Conservation (phyloP, 2,329 filamentous ascomycete genomes). For the Cytospora piceicola region DNA sequence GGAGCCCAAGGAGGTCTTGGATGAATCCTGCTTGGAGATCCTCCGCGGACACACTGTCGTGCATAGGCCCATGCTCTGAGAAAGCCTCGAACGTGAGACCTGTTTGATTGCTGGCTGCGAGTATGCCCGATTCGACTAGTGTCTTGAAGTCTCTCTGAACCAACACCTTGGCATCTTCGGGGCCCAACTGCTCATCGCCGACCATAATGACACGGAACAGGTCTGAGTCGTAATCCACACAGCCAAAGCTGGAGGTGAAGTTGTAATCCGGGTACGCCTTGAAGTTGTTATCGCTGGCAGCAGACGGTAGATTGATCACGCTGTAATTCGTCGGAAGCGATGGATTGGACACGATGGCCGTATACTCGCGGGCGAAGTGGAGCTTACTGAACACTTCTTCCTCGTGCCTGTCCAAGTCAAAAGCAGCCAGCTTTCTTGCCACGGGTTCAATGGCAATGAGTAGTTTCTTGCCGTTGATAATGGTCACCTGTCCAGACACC, state of each 20-base stretch:
- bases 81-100: slow-evolving; percentile 36
- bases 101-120: slow-evolving; percentile 30
- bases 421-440: slow-evolving; percentile 37
- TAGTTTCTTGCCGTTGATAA: slow-evolving; percentile 41
- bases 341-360: slow-evolving; percentile 39
- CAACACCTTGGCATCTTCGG: slow-evolving; percentile 35
- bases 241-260: slow-evolving; percentile 38
- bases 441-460: slow-evolving; percentile 44
- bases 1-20: slow-evolving; percentile 42
- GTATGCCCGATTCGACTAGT: slow-evolving; percentile 33
- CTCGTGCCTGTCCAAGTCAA: slow-evolving; percentile 41
- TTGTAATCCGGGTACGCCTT: slow-evolving; percentile 35
- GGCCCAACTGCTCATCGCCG: slow-evolving; percentile 33
- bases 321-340: slow-evolving; percentile 37
- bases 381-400: slow-evolving; percentile 39
- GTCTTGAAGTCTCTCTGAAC: slow-evolving; percentile 34
- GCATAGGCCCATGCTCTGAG: slow-evolving; percentile 40
- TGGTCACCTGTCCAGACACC: slow-evolving; percentile 32
- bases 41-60: slow-evolving; percentile 38
- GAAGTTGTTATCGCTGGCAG: slow-evolving; percentile 36
- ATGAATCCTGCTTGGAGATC: slow-evolving; percentile 43
- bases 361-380: slow-evolving; percentile 40
- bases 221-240: slow-evolving; percentile 33
- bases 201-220: slow-evolving; percentile 38
- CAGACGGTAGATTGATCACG: slow-evolving; percentile 38